Evolutionary conservation across 805 yeast species (phyloP).

Genomic region (Tetrapisispora arboricola): DNA sequence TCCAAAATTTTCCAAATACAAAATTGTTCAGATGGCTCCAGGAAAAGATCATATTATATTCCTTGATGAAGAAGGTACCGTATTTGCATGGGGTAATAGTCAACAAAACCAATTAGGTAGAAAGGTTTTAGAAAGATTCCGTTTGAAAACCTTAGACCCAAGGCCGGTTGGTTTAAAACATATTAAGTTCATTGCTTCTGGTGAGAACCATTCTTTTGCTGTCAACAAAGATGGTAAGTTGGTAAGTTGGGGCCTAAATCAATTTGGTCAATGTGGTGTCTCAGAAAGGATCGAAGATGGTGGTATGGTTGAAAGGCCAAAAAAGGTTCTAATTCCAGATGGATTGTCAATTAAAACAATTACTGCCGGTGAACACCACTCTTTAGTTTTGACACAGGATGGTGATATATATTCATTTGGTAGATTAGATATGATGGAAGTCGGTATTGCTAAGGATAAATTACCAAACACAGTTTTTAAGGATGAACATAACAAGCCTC

Average conservation of each 20-base stretch:
- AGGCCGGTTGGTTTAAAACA: constrained; percentile 75
- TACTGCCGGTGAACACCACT: constrained; percentile 93
- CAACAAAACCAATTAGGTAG: constrained; percentile 90
- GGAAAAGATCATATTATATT: constrained; percentile 92
- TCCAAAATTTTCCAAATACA: constrained; percentile 35
- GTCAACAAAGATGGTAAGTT: constrained; percentile 62
- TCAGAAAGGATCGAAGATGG: constrained; percentile 76
- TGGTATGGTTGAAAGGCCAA: constrained; percentile 68
- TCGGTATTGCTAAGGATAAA: constrained; percentile 61
- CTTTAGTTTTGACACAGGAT: constrained; percentile 57
- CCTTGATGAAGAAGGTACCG: constrained; percentile 73
- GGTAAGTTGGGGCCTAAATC: constrained; percentile 90
- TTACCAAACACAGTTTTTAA: constrained; percentile 63
- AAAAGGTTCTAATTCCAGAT: constrained; percentile 54
- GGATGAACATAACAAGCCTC: constrained; percentile 70
- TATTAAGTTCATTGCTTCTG: constrained; percentile 74
- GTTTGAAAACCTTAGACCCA: constrained; percentile 64
- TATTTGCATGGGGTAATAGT: constrained; percentile 96
- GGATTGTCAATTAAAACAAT: constrained; percentile 48
- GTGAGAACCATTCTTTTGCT: constrained; percentile 95
- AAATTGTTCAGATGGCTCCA: constrained; percentile 72
- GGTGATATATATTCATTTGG: constrained; percentile 85
- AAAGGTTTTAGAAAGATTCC: constrained; percentile 67
- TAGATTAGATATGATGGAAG: constrained; percentile 84
- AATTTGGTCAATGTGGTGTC: constrained; percentile 91